These are phyloP conservation scores for Cyclostephanos invisitatus DNA, from an alignment of 108 stramenopile genomes.

Conservation along the genomic window DNA sequence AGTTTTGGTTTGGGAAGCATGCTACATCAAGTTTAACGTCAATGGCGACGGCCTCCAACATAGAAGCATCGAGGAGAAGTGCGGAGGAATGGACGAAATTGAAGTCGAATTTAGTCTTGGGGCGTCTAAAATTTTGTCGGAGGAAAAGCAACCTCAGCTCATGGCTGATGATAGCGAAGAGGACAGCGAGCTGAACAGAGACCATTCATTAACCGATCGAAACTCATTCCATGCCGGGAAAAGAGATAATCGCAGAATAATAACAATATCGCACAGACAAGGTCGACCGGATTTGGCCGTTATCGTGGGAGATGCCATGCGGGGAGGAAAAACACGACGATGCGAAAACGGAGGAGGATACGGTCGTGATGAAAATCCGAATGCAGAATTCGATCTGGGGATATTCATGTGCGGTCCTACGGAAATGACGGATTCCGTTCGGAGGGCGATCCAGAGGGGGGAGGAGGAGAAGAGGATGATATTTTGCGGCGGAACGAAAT, in stretches of 20 bases:
- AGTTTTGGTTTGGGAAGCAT: not conserved
- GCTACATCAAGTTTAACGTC: slow-evolving; percentile 3
- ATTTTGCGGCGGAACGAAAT: not conserved
- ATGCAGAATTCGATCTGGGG: slow-evolving; percentile 11
- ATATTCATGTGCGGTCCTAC: slow-evolving; percentile 51
- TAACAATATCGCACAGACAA: slow-evolving; percentile 12
- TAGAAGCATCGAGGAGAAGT: too few species aligned
- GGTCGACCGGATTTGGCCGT: slow-evolving; percentile 18
- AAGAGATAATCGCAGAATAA: not conserved
- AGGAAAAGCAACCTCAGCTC: not conserved
- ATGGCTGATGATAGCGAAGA: not conserved
- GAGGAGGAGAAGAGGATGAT: not conserved
- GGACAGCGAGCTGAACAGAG: not conserved
- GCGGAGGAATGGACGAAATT: not conserved
- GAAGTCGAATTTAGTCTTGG: slow-evolving; percentile 14
- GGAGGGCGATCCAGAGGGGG: slow-evolving; percentile 17
- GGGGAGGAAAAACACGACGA: not conserved
- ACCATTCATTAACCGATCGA: not conserved
- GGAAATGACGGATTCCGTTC: slow-evolving; percentile 27
- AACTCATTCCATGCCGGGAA: not conserved
- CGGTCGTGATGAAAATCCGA: not conserved
- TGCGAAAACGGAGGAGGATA: slow-evolving; percentile 3
- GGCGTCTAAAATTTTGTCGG: not conserved
- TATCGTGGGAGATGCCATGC: slow-evolving; percentile 3
- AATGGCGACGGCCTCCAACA: not conserved